Evolutionary conservation across 179 eudicot genomes (phyloP).

Genomic region (Beta lomatogona): DNA sequence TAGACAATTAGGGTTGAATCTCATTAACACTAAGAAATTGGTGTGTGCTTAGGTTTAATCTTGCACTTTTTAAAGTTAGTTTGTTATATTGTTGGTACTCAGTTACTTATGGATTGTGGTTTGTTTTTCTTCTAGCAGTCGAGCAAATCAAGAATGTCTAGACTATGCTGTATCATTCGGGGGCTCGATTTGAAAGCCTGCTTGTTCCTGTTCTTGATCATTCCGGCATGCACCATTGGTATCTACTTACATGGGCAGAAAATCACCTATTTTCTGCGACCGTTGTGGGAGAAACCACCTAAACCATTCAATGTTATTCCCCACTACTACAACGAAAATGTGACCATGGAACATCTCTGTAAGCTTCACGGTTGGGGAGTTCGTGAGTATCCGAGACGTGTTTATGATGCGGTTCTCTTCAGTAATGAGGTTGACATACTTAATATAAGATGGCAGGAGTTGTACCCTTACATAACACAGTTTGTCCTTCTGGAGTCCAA

Average conservation of each 20-base stretch:
- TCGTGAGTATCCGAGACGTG: conserved; percentile 50
- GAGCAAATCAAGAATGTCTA: conserved; percentile 41
- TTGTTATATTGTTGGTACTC: neutral
- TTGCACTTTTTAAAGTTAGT: neutral
- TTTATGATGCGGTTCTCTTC: conserved; percentile 46
- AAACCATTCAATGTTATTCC: conserved; percentile 43
- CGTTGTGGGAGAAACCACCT: conserved; percentile 54
- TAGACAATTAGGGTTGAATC: neutral
- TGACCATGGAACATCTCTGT: conserved; percentile 50
- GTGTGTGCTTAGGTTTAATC: neutral
- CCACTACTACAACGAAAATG: conserved; percentile 50
- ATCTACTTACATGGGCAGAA: conserved; percentile 51
- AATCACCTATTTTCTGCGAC: conserved; percentile 48
- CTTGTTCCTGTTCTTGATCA: conserved; percentile 39
- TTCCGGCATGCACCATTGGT: conserved; percentile 38
- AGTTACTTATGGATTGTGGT: neutral
- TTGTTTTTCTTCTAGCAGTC: conserved; percentile 37
- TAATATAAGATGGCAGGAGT: conserved; percentile 44
- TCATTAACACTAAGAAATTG: neutral
- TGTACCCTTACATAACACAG: conserved; percentile 49
- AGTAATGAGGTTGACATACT: conserved; percentile 53
- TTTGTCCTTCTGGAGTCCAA: conserved; percentile 51
- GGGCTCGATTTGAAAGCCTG: conserved; percentile 44
- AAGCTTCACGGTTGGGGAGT: conserved; percentile 54
- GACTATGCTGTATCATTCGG: conserved; percentile 43